Evolutionary conservation across 2,329 filamentous ascomycete genomes (phyloP), one percentile per base, ranked within the genome.

Genomic region (Alternaria sp.): DNA sequence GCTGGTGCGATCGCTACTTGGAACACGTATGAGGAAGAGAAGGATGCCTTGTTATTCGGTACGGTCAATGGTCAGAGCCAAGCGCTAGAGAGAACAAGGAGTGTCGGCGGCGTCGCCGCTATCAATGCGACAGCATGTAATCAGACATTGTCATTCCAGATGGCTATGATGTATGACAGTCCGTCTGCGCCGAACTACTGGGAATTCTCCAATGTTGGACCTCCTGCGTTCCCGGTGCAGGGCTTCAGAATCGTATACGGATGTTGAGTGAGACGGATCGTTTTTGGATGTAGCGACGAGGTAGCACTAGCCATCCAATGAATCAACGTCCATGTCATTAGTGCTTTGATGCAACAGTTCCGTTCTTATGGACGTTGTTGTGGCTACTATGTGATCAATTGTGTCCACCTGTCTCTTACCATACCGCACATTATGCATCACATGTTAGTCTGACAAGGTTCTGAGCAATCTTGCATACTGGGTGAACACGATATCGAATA

Each of bases 71-170:
- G 70, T 10, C 64, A 70, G 28, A 25, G 51, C 2, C 59, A 54
- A 10, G 68, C 68, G 36, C 54, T 71, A 27, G 40, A 63, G 22
- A 36, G 38, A 36, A 66, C 60, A 48, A 64, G 67, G 52, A 60
- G 58, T 10, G 64, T 59, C 4, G 67, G 64, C 3, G 68, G 68
- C 3, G 45, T 71, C 6, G 60, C 69, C 8, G 66, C 67, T 0
- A 55, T 75, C 9, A 67, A 66, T 12, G 36, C 61, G 36, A 64
- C 60, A 36, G 44, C 43, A 14, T 77, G 73, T 40, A 73, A 69
- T 50, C 65, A 71, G 46, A 74, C 69, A 20, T 44, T 76, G 53
- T 74, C 72, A 12, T 76, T 74, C 46, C 68, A 72, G 56, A 73
- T 75, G 68, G 67, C 68, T 7, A 69, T 75, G 69, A 60, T 62